These are phyloP conservation scores for Musa itinerans DNA, from an alignment of 176 grass and related monocot species.

Conservation along the genomic window DNA sequence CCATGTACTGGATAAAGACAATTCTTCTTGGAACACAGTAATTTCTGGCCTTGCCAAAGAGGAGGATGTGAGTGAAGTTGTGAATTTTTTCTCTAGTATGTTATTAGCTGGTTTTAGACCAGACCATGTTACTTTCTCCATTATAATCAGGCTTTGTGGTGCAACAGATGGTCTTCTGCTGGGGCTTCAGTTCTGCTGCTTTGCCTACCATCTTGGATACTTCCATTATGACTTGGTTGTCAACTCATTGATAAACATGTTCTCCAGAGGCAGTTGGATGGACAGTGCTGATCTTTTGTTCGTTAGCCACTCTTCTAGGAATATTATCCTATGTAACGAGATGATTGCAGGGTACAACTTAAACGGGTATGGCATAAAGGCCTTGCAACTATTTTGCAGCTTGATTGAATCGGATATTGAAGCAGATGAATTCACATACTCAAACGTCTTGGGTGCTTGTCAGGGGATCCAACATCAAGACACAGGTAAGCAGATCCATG, in stretches of 20 bases:
- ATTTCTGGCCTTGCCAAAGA: slow-evolving; percentile 28
- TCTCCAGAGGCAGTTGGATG: slow-evolving; percentile 32
- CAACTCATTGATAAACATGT: slow-evolving; percentile 51
- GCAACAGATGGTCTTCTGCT: slow-evolving; percentile 20
- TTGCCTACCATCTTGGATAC: slow-evolving; percentile 33
- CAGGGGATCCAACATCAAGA: slow-evolving; percentile 19
- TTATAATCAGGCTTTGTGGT: slow-evolving; percentile 36
- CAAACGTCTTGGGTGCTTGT: slow-evolving; percentile 29
- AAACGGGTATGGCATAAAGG: slow-evolving; percentile 18
- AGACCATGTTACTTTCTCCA: slow-evolving; percentile 35
- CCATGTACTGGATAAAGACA: slow-evolving; percentile 30
- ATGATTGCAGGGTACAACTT: slow-evolving; percentile 43
- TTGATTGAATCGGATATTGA: slow-evolving; percentile 18
- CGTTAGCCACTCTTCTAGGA: slow-evolving; percentile 16
- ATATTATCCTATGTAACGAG: slow-evolving; percentile 45
- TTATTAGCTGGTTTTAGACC: slow-evolving; percentile 20
- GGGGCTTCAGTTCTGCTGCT: slow-evolving; percentile 41
- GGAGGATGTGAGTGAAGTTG: slow-evolving; percentile 20
- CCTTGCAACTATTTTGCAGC: slow-evolving; percentile 33
- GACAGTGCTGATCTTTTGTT: slow-evolving; percentile 33
- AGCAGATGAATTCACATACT: slow-evolving; percentile 45
- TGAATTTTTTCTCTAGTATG: slow-evolving; percentile 31
- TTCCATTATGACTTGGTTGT: slow-evolving; percentile 30
- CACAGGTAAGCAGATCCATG: slow-evolving; percentile 34
- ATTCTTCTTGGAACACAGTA: slow-evolving; percentile 49